phyloP scores from a whole-genome alignment of 2,329 filamentous ascomycete species.

The Cercospora beticola region DNA sequence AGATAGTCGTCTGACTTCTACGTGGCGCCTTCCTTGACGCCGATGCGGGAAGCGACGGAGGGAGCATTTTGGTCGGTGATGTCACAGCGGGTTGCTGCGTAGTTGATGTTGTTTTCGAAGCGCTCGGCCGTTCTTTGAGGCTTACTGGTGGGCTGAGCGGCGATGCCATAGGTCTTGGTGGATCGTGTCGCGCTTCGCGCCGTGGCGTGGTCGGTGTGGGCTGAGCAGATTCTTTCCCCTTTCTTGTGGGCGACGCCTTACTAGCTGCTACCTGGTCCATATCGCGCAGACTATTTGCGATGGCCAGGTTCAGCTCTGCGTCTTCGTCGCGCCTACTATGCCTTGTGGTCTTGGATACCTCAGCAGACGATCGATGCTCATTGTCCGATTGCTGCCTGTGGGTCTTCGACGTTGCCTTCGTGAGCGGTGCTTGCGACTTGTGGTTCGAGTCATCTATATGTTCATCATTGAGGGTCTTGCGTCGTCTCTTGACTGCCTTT shows the following conservation, averaged over 20 bases:
- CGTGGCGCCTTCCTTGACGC: constrained; percentile 23
- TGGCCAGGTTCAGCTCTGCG: constrained; percentile 6
- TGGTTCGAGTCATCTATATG: background rate
- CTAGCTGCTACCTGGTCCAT: constrained; percentile 1
- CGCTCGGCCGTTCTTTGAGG: background rate
- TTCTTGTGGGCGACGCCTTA: background rate
- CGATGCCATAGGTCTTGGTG: constrained; percentile 9
- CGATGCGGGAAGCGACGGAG: constrained; percentile 23
- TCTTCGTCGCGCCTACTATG: constrained; percentile 3
- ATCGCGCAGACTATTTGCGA: constrained; percentile 14
- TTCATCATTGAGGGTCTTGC: constrained; percentile 30
- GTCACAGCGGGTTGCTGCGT: background rate
- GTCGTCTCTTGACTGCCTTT: constrained; percentile 45
- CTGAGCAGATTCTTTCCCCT: background rate
- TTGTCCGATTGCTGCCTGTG: background rate
- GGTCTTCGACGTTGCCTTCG: background rate
- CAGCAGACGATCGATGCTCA: background rate
- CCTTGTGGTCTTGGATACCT: background rate
- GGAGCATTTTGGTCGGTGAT: constrained; percentile 24
- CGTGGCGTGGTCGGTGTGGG: background rate
- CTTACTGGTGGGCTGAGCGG: constrained; percentile 11
- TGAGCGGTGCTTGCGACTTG: background rate
- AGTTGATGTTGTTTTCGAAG: background rate
- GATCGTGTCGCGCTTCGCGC: background rate
- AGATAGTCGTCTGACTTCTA: constrained; percentile 38